Conservation (phyloP, 2,329 filamentous ascomycete species). For the Neonectria neomacrospora region DNA sequence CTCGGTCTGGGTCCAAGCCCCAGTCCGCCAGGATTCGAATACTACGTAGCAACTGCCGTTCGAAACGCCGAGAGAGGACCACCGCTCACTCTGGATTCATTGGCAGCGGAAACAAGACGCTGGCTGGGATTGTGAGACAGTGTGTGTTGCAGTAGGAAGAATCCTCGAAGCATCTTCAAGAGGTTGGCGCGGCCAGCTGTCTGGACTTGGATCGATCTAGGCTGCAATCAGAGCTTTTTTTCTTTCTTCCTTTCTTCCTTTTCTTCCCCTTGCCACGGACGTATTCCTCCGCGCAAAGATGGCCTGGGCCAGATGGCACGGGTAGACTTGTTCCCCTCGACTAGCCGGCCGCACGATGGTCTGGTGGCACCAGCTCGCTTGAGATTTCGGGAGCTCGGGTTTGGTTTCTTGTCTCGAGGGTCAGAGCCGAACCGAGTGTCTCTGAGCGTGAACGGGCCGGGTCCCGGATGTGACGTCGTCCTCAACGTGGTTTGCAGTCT, state of each 20-base stretch:
- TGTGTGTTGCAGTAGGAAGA: not conserved
- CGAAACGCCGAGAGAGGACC: not conserved
- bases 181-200: not conserved
- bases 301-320: conserved; percentile 2
- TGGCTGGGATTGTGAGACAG: conserved; percentile 4
- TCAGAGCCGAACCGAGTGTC: conserved; percentile 1
- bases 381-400: not conserved
- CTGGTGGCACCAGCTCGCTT: not conserved
- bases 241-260: too few species aligned
- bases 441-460: conserved; percentile 1
- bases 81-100: not conserved
- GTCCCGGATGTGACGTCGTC: conserved; percentile 29
- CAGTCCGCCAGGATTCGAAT: not conserved
- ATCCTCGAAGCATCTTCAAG: not conserved
- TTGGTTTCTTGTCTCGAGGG: not conserved
- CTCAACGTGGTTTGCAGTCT: conserved; percentile 36
- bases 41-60: not conserved
- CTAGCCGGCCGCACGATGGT: conserved; percentile 2
- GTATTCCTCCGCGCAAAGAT: not conserved
- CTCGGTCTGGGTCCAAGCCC: conserved; percentile 9
- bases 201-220: not conserved
- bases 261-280: too few species aligned
- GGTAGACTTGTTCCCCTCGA: not conserved
- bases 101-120: not conserved
- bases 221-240: not conserved